A percentile compares a stretch with the other conserved stretches of the same genome.
phyloP scores from a whole-genome alignment of 352 stramenopile species.

The Globisporangium cederbergense region DNA sequence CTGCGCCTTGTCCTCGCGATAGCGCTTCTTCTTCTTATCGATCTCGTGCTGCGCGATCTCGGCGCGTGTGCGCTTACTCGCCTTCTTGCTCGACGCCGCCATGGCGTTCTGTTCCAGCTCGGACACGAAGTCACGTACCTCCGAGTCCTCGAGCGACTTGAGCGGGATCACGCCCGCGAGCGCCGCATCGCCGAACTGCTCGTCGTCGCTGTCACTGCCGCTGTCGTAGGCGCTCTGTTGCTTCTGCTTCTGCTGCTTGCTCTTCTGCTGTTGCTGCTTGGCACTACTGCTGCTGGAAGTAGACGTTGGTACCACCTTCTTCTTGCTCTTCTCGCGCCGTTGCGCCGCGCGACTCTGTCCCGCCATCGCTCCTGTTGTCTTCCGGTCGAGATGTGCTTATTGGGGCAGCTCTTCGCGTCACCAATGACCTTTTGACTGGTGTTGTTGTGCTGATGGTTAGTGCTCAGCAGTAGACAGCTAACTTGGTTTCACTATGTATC shows the following conservation, averaged over 20 bases:
- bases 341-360: constrained; percentile 36
- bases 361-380: constrained; percentile 21
- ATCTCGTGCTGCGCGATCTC: constrained; percentile 55
- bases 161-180: constrained; percentile 41
- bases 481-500: no score
- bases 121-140: constrained; percentile 60
- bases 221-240: constrained; percentile 20
- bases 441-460: neutral
- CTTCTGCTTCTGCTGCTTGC: neutral
- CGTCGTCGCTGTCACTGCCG: constrained; percentile 41
- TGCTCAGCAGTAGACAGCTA: no score
- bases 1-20: constrained; percentile 63
- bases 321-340: constrained; percentile 42
- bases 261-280: constrained; percentile 10
- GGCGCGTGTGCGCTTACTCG: constrained; percentile 47
- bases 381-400: neutral
- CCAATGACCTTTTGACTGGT: constrained; percentile 15
- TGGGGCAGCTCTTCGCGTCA: constrained; percentile 6
- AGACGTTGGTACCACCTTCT: constrained; percentile 14
- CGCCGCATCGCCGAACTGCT: constrained; percentile 23
- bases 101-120: constrained; percentile 33
- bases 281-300: neutral
- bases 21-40: constrained; percentile 53
- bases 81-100: constrained; percentile 22
- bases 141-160: constrained; percentile 59